Conservation (phyloP, 1,284 basidiomycete genomes). For the Coniferiporia sulphurascens region DNA sequence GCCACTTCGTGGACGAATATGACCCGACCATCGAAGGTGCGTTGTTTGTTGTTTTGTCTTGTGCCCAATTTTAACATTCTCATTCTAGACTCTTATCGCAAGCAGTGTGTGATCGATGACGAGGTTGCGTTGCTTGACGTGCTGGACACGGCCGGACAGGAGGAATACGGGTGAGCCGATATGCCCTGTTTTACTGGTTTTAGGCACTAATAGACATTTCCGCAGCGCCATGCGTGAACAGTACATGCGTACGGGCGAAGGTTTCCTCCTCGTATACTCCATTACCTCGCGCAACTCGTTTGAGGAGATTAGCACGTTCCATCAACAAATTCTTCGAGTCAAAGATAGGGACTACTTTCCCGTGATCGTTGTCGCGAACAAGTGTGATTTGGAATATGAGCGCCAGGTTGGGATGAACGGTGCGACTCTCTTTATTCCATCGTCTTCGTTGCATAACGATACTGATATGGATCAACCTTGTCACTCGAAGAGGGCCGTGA, state of each 20-base stretch:
- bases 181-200: slow-evolving; percentile 15
- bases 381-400: slow-evolving; percentile 98
- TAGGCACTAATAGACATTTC: slow-evolving; percentile 15
- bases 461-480: background rate
- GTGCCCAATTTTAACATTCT: slow-evolving; percentile 14
- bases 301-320: slow-evolving; percentile 96
- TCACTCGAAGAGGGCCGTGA: slow-evolving; percentile 84
- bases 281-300: slow-evolving; percentile 98
- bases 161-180: slow-evolving; percentile 89
- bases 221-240: slow-evolving; percentile 93
- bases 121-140: slow-evolving; percentile 97
- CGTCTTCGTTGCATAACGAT: background rate
- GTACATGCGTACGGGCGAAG: slow-evolving; percentile 97
- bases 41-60: slow-evolving; percentile 18
- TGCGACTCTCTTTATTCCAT: slow-evolving; percentile 33
- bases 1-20: slow-evolving; percentile 97
- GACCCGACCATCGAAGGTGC: slow-evolving; percentile 95
- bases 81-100: slow-evolving; percentile 83
- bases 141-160: slow-evolving; percentile 97
- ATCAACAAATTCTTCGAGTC: slow-evolving; percentile 94
- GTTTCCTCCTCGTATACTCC: slow-evolving; percentile 97
- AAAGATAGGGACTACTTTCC: slow-evolving; percentile 99
- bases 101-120: slow-evolving; percentile 96
- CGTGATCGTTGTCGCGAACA: slow-evolving; percentile 97
- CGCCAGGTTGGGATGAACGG: slow-evolving; percentile 96